A percentile compares a stretch with the other conserved stretches of the same genome.
These are phyloP conservation scores for Backusella luteola DNA, from an alignment of 192 early-diverging fungal species.

Conservation along the genomic window DNA sequence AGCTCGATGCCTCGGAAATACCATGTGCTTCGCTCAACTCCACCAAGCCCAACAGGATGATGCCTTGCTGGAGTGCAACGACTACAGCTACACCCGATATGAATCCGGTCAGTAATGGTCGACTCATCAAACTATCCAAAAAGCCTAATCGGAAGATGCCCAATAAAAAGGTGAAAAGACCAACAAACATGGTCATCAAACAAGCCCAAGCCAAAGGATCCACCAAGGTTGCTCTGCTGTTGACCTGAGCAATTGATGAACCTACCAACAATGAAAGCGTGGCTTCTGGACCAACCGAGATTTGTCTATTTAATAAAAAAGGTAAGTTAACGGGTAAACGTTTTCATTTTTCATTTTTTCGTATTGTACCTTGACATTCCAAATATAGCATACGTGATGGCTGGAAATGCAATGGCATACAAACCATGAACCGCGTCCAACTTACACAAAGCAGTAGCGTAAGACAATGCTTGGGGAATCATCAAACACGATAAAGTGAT, in stretches of 20 bases:
- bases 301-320: conserved; percentile 52
- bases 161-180: conserved; percentile 87
- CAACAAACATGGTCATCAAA: conserved; percentile 84
- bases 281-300: conserved; percentile 95
- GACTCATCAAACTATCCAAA: conserved; percentile 92
- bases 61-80: conserved; percentile 85
- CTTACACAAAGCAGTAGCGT: conserved; percentile 84
- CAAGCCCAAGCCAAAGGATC: conserved; percentile 63
- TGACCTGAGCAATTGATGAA: conserved; percentile 57
- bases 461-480: conserved; percentile 80
- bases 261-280: conserved; percentile 84
- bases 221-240: conserved; percentile 42
- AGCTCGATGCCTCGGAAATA: conserved; percentile 68
- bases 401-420: conserved; percentile 83
- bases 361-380: conserved; percentile 79
- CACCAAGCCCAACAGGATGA: conserved; percentile 69
- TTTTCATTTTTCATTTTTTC: neutral
- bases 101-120: conserved; percentile 93
- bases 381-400: conserved; percentile 83
- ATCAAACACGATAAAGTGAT: conserved; percentile 78
- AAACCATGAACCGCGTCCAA: conserved; percentile 89
- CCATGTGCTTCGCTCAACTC: conserved; percentile 40
- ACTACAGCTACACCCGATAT: conserved; percentile 93
- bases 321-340: neutral
- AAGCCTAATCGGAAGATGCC: conserved; percentile 98